Evolutionary conservation across 768 basidiomycete species (phyloP).

Genomic region (Trametes coccinea): DNA sequence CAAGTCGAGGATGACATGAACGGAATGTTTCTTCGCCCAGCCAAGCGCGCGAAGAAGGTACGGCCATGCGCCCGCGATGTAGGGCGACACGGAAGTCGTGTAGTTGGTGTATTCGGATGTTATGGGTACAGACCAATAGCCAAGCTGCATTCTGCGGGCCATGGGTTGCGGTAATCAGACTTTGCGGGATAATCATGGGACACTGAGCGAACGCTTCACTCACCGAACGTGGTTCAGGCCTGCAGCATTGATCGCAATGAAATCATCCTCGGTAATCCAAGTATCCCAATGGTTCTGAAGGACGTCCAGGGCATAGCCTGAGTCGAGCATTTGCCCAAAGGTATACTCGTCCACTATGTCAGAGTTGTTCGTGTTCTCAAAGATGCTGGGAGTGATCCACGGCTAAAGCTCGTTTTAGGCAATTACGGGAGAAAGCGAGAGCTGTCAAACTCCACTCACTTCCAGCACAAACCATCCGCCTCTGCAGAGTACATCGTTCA

Average conservation of each 20-base stretch:
- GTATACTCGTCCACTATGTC: constrained; percentile 64
- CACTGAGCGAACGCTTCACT: not conserved
- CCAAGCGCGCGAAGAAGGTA: constrained; percentile 62
- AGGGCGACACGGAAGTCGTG: constrained; percentile 49
- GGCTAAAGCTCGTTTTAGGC: constrained; percentile 43
- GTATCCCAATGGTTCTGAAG: constrained; percentile 60
- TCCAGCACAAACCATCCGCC: constrained; percentile 69
- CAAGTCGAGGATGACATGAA: constrained; percentile 75
- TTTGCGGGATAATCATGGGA: not conserved
- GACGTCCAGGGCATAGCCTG: constrained; percentile 41
- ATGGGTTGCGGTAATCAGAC: not conserved
- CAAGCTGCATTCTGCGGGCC: constrained; percentile 58
- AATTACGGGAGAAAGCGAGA: not conserved
- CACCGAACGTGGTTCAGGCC: constrained; percentile 75
- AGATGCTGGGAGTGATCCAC: constrained; percentile 79
- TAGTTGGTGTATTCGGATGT: constrained; percentile 51
- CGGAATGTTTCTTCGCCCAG: constrained; percentile 60
- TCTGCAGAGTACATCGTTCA: constrained; percentile 29
- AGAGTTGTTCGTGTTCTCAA: constrained; percentile 58
- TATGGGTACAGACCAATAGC: constrained; percentile 79
- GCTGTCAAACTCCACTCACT: constrained; percentile 32
- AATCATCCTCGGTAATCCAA: constrained; percentile 73
- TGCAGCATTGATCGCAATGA: constrained; percentile 60
- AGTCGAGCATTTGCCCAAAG: constrained; percentile 53
- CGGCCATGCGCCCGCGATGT: constrained; percentile 64